A percentile compares a stretch with the other conserved stretches of the same genome.
Evolutionary conservation across 2,329 filamentous ascomycete species (phyloP).

Genomic region (Fusarium irregulare): DNA sequence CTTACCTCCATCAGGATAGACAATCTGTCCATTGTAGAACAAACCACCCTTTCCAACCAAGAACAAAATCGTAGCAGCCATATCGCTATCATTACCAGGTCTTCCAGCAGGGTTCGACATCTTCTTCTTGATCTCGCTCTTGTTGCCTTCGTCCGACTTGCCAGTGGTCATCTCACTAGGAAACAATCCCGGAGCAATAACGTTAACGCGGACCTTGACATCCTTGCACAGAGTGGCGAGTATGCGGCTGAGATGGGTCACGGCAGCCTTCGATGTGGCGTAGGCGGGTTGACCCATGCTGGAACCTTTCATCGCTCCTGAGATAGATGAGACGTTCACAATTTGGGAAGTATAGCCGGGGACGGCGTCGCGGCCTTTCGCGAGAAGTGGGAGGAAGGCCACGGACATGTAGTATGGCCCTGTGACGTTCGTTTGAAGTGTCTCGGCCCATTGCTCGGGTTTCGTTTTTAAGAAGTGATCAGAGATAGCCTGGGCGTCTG

Average conservation of each 20-base stretch:
- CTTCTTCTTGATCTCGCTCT: conserved; percentile 4
- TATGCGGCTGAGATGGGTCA: conserved; percentile 13
- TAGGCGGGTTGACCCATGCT: conserved; percentile 10
- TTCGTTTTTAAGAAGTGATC: conserved; percentile 9
- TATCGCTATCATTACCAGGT: conserved; percentile 7
- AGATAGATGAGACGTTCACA: background rate
- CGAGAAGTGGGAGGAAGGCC: background rate
- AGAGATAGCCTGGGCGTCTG: background rate
- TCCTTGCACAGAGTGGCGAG: conserved; percentile 15
- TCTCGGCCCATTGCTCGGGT: background rate
- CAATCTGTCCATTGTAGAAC: conserved; percentile 16
- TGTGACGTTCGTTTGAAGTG: background rate
- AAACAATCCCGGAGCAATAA: background rate
- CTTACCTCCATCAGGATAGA: conserved; percentile 6
- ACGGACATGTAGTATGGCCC: conserved; percentile 15
- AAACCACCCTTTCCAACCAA: conserved; percentile 9
- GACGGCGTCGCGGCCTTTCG: background rate
- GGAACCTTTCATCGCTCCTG: background rate
- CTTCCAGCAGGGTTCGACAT: conserved; percentile 1
- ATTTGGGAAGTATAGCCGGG: background rate
- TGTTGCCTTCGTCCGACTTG: background rate
- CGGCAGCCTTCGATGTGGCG: conserved; percentile 4
- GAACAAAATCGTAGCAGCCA: conserved; percentile 13
- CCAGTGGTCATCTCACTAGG: conserved; percentile 17
- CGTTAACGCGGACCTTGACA: conserved; percentile 10